Evolutionary conservation across 257 asterid species (phyloP).

Genomic region (Rehmannia glutinosa): DNA sequence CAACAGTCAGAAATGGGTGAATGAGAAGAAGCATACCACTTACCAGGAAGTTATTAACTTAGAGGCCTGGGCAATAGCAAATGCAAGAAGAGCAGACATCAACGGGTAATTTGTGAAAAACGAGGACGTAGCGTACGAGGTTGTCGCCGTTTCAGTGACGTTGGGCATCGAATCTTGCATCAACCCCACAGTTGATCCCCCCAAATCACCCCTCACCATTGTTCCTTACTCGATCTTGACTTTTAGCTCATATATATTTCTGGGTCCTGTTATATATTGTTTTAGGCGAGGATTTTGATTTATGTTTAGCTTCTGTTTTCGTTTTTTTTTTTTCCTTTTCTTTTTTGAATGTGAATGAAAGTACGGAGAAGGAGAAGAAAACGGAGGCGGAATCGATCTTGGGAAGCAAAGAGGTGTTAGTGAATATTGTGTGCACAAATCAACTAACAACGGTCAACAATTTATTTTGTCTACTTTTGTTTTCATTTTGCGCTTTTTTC

Average conservation of each 20-base stretch:
- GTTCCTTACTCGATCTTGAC: not conserved
- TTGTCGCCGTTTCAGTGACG: slow-evolving; percentile 15
- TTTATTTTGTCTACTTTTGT: not conserved
- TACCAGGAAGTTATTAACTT: slow-evolving; percentile 65
- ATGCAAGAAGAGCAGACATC: slow-evolving; percentile 69
- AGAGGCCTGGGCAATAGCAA: slow-evolving; percentile 62
- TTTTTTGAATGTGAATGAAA: too few species aligned
- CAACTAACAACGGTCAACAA: not conserved
- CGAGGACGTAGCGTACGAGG: slow-evolving; percentile 28
- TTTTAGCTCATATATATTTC: not conserved
- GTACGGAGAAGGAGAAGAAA: not conserved
- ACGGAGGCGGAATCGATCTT: slow-evolving; percentile 13
- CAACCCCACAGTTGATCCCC: slow-evolving; percentile 17
- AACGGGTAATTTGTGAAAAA: slow-evolving; percentile 51
- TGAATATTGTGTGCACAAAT: not conserved
- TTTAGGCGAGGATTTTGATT: not conserved
- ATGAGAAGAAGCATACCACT: slow-evolving; percentile 35
- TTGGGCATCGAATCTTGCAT: slow-evolving; percentile 20
- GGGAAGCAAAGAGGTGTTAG: not conserved
- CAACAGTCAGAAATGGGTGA: not conserved
- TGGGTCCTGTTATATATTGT: not conserved
- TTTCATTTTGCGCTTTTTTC: not conserved
- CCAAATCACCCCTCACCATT: slow-evolving; percentile 28
- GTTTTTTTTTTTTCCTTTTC: too few species aligned
- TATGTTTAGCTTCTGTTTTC: too few species aligned